Evolutionary conservation across 148 eudicot genomes (phyloP).

Genomic region (Fagopyrum esculentum): DNA sequence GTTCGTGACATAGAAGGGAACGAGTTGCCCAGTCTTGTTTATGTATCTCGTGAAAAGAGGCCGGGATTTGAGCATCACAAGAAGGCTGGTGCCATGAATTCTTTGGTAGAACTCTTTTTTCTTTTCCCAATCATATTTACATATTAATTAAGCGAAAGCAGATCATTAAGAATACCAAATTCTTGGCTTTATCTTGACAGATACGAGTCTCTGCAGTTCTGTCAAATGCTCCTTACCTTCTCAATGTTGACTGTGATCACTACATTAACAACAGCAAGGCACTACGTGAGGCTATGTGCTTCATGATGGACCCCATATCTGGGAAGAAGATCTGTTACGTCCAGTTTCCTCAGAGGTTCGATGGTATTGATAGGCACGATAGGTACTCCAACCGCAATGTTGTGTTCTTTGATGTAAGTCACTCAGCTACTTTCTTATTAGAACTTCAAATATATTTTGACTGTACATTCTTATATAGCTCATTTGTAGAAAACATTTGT

Average conservation of each 20-base stretch:
- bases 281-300: conserved; percentile 94
- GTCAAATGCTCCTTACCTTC: conserved; percentile 90
- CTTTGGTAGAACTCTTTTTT: conserved; percentile 41
- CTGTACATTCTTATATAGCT: no score
- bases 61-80: conserved; percentile 94
- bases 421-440: not conserved
- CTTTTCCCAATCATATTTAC: not conserved
- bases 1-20: conserved; percentile 73
- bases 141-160: not conserved
- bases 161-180: not conserved
- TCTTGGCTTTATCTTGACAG: conserved; percentile 22
- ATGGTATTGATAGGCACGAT: conserved; percentile 92
- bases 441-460: not conserved
- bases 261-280: conserved; percentile 92
- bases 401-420: conserved; percentile 90
- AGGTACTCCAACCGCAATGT: conserved; percentile 84
- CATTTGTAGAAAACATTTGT: not conserved
- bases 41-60: conserved; percentile 99
- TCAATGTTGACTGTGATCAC: conserved; percentile 96
- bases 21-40: conserved; percentile 82
- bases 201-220: conserved; percentile 84
- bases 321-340: conserved; percentile 97
- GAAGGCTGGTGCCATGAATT: conserved; percentile 98
- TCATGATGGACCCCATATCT: conserved; percentile 90
- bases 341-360: conserved; percentile 92